Evolutionary conservation across 768 basidiomycete species (phyloP).

Genomic region (Dictyophora rubrovolvata): DNA sequence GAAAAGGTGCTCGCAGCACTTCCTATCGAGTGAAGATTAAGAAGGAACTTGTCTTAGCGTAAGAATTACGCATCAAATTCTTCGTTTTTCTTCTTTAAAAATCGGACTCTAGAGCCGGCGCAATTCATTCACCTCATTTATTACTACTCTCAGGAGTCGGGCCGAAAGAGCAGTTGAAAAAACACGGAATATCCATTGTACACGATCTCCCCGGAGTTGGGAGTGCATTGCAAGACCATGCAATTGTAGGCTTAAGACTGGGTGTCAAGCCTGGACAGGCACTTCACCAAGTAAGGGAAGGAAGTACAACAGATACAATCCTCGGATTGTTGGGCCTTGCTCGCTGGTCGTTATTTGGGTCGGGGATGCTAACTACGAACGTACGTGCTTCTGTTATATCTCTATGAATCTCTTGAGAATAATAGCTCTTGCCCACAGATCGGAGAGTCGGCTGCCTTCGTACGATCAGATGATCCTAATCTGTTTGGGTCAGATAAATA

Average conservation of each 20-base stretch:
- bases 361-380: background rate
- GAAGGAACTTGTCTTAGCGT: conserved; percentile 14
- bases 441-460: conserved; percentile 42
- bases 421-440: conserved; percentile 24
- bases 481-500: conserved; percentile 28
- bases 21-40: conserved; percentile 6
- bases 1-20: background rate
- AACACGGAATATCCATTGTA: conserved; percentile 43
- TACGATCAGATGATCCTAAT: conserved; percentile 36
- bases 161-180: conserved; percentile 44
- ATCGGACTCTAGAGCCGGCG: conserved; percentile 20
- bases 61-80: background rate
- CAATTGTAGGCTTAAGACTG: conserved; percentile 40
- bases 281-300: conserved; percentile 27
- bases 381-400: background rate
- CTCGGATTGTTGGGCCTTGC: conserved; percentile 12
- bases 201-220: conserved; percentile 68
- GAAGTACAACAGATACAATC: background rate
- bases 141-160: conserved; percentile 61
- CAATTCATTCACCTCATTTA: conserved; percentile 31
- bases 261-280: conserved; percentile 40
- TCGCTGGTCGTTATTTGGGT: background rate
- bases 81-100: background rate
- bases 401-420: conserved; percentile 2
- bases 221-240: conserved; percentile 61